These are phyloP conservation scores for Triticum urartu DNA, from an alignment of 176 grass and related monocot species.

Conservation along the genomic window DNA sequence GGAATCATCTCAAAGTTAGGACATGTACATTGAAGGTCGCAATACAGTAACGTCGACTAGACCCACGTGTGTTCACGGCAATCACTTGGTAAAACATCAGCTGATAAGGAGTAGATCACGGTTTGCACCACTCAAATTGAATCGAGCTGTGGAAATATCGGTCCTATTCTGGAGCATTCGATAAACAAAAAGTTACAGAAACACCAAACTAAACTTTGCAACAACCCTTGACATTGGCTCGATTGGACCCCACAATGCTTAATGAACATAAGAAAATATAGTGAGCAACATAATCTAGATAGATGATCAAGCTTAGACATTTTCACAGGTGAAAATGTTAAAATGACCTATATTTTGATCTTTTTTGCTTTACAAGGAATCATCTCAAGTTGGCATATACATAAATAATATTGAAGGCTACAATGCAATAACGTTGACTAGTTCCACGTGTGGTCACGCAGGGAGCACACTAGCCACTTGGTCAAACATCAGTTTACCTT, in stretches of 20 bases:
- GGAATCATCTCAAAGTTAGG: constrained; percentile 22
- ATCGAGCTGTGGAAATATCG: not conserved
- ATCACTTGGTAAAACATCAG: not conserved
- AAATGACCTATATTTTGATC: too few species aligned
- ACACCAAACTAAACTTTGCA: not conserved
- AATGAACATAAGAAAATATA: too few species aligned
- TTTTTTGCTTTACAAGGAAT: constrained; percentile 25
- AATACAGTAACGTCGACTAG: not conserved
- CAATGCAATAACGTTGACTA: not conserved
- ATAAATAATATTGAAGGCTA: not conserved
- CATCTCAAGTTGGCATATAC: not conserved
- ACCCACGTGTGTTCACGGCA: not conserved
- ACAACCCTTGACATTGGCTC: not conserved
- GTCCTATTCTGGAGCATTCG: not conserved
- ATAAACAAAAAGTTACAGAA: not conserved
- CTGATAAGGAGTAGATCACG: not conserved
- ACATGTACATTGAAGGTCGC: not conserved
- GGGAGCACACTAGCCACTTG: not conserved
- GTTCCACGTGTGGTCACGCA: not conserved
- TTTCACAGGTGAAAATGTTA: too few species aligned
- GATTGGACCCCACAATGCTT: not conserved
- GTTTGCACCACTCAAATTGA: not conserved
- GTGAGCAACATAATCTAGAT: too few species aligned
- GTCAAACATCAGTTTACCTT: not conserved
- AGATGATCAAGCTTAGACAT: too few species aligned